A percentile compares a stretch with the other conserved stretches of the same genome.
phyloP scores from a whole-genome alignment of 148 eudicot genomes.

The Chenopodium berlandieri region DNA sequence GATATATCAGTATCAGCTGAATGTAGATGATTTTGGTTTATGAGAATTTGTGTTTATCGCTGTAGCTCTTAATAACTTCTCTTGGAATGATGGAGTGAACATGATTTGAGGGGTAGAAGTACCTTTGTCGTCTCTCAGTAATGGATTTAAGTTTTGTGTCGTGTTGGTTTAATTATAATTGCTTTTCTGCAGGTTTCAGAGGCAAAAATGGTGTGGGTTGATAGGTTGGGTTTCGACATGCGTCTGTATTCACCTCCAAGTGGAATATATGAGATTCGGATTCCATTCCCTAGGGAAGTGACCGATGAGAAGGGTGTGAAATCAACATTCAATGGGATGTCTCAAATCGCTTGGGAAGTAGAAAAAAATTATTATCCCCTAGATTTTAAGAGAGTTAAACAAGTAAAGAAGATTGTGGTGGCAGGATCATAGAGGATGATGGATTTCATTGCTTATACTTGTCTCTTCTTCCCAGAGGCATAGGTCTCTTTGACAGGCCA shows the following conservation, averaged over 20 bases:
- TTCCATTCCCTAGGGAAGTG: conserved; percentile 96
- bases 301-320: conserved; percentile 80
- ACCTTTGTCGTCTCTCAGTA: neutral
- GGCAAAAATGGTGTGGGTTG: conserved; percentile 90
- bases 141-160: neutral
- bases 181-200: conserved; percentile 52
- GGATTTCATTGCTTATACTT: neutral
- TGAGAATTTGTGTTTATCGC: neutral
- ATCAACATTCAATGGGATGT: conserved; percentile 93
- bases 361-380: conserved; percentile 72
- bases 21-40: neutral
- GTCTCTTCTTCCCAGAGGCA: conserved; percentile 1
- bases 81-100: no score
- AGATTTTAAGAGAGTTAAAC: conserved; percentile 67
- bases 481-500: neutral
- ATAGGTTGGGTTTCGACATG: conserved; percentile 87
- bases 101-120: neutral
- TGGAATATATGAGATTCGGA: conserved; percentile 65
- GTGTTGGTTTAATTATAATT: neutral
- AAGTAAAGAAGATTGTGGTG: conserved; percentile 52
- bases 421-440: conserved; percentile 25
- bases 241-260: conserved; percentile 53
- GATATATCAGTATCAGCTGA: neutral
- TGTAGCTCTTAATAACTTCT: no score
- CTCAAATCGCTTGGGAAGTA: conserved; percentile 97